phyloP scores from a whole-genome alignment of 768 basidiomycete species.

The Mrakia frigida region DNA sequence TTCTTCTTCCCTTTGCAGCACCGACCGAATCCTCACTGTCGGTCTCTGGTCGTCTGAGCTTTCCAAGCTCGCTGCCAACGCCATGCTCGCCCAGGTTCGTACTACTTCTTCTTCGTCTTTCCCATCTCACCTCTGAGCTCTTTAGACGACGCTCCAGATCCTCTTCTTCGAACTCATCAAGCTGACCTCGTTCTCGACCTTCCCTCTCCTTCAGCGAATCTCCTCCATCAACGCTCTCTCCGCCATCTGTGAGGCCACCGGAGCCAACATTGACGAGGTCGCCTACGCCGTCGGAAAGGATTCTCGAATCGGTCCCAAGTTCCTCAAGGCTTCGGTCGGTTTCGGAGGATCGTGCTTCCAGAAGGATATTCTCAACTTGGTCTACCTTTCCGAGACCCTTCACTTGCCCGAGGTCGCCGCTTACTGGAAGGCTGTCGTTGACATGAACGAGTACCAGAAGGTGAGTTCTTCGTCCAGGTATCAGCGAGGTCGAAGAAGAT shows the following conservation, averaged over 20 bases:
- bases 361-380: conserved; percentile 91
- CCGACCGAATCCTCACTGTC: conserved; percentile 78
- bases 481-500: no score
- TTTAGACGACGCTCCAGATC: not conserved
- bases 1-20: conserved; percentile 46
- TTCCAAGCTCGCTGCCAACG: conserved; percentile 96
- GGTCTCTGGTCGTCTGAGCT: conserved; percentile 98
- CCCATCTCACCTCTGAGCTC: not conserved
- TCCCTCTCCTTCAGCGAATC: conserved; percentile 55
- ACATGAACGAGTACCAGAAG: conserved; percentile 99
- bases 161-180: not conserved
- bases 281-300: conserved; percentile 90
- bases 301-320: conserved; percentile 86
- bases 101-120: not conserved
- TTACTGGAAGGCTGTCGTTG: conserved; percentile 89
- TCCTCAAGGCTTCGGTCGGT: conserved; percentile 78
- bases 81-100: conserved; percentile 82
- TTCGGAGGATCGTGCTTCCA: conserved; percentile 99
- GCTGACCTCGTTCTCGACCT: not conserved
- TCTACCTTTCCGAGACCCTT: conserved; percentile 89
- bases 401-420: conserved; percentile 95
- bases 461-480: conserved; percentile 26
- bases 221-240: conserved; percentile 97
- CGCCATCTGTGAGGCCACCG: conserved; percentile 97
- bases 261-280: conserved; percentile 97